A percentile compares a stretch with the other conserved stretches of the same genome.
phyloP scores from a whole-genome alignment of 139 green algal species.

The Protoeuglena noctilucae region DNA sequence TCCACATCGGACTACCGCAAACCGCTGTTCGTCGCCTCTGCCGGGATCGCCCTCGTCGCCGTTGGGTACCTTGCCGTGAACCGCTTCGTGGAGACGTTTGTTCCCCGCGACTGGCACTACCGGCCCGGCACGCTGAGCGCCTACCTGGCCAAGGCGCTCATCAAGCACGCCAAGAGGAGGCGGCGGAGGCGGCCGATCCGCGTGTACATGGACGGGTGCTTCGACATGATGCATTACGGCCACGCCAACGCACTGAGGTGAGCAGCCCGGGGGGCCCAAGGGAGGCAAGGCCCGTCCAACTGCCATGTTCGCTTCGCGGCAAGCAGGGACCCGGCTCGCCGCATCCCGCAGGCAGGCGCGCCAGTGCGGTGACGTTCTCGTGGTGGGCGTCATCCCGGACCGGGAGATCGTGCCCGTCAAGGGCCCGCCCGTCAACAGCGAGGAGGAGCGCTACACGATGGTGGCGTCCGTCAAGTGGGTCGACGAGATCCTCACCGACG shows the following conservation, averaged over 20 bases:
- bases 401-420: conserved; percentile 83
- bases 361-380: conserved; percentile 74
- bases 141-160: conserved; percentile 52
- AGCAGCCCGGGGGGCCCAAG: neutral
- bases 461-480: conserved; percentile 94
- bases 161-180: conserved; percentile 52
- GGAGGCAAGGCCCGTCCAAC: conserved; percentile 6
- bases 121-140: conserved; percentile 67
- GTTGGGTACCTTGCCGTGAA: no score
- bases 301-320: conserved; percentile 1
- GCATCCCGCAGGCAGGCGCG: conserved; percentile 33
- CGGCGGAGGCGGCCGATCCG: conserved; percentile 41
- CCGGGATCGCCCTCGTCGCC: no score
- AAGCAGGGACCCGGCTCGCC: neutral
- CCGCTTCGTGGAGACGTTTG: no score
- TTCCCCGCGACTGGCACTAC: conserved; percentile 92
- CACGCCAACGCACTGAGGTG: conserved; percentile 91
- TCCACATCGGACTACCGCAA: no score
- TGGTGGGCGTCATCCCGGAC: conserved; percentile 90
- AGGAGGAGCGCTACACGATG: conserved; percentile 68
- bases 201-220: conserved; percentile 99
- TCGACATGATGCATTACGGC: conserved; percentile 99
- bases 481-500: conserved; percentile 78
- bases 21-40: no score
- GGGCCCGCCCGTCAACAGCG: conserved; percentile 75